Conservation (phyloP, 139 green algal genomes). For the Desmodesmus armatus region DNA sequence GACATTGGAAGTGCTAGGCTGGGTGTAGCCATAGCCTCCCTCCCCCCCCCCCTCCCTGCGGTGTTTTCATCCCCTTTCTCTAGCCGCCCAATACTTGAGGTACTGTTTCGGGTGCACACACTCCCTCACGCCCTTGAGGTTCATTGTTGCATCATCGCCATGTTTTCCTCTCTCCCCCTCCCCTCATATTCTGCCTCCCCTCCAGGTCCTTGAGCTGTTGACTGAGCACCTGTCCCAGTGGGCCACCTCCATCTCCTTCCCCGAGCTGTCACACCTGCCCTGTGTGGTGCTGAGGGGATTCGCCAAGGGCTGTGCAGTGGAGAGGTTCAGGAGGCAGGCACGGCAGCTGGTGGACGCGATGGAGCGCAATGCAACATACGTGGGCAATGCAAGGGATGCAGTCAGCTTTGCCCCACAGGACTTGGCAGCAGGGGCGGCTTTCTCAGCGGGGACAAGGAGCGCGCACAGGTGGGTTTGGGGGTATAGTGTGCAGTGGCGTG, state of each 20-base stretch:
- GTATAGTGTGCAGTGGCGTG: too few relatives aligned
- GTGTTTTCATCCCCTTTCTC: too few relatives aligned
- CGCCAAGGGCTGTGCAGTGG: constrained; percentile 78
- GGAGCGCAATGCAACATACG: constrained; percentile 71
- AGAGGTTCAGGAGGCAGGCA: constrained; percentile 75
- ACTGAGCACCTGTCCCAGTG: constrained; percentile 85
- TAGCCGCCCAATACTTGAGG: neutral
- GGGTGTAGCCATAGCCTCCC: too few relatives aligned
- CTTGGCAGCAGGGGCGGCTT: constrained; percentile 54
- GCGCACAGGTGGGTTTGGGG: constrained; percentile 58
- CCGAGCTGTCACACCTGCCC: constrained; percentile 87
- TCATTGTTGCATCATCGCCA: neutral
- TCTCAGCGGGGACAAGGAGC: constrained; percentile 52
- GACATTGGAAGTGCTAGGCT: too few relatives aligned
- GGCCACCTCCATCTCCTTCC: constrained; percentile 84
- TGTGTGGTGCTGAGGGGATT: constrained; percentile 82
- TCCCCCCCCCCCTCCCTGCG: too few relatives aligned
- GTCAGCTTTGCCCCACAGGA: constrained; percentile 55
- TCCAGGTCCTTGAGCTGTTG: constrained; percentile 84
- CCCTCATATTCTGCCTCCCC: neutral
- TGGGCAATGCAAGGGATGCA: constrained; percentile 70
- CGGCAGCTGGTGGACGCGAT: constrained; percentile 72
- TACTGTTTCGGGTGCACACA: neutral
- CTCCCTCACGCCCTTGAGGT: too few relatives aligned
- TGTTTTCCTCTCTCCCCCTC: neutral